Conservation (phyloP, 495 filamentous ascomycete genomes). For the Xylaria palmicola region DNA sequence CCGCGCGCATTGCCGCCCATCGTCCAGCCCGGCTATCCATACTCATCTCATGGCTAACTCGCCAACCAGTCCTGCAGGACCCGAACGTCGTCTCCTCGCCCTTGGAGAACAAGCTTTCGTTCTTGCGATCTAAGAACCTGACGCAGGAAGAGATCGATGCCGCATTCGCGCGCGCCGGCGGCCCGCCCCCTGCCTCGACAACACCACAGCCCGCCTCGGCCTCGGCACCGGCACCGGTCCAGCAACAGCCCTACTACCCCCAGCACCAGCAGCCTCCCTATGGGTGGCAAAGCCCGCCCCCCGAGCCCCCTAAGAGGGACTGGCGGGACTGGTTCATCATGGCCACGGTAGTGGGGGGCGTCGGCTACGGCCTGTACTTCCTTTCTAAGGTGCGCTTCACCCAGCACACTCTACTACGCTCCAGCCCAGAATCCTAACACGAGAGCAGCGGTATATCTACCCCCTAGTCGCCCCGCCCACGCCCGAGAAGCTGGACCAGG, state of each 20-base stretch:
- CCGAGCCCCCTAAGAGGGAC: constrained; percentile 76
- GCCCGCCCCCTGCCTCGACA: constrained; percentile 49
- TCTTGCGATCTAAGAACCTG: constrained; percentile 94
- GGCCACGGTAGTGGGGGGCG: constrained; percentile 85
- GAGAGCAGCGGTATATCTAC: constrained; percentile 74
- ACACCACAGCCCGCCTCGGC: constrained; percentile 42
- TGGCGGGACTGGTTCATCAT: constrained; percentile 99
- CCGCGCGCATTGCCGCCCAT: constrained; percentile 32
- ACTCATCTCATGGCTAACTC: constrained; percentile 25
- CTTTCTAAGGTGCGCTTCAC: constrained; percentile 66
- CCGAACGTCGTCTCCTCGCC: constrained; percentile 85
- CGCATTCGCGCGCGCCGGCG: constrained; percentile 72
- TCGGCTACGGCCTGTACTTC: constrained; percentile 82
- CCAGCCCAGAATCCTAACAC: constrained; percentile 20
- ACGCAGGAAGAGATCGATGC: constrained; percentile 91
- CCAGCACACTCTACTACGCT: neutral
- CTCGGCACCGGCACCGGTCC: constrained; percentile 49
- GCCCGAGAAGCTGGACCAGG: constrained; percentile 84
- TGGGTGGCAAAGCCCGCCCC: constrained; percentile 59
- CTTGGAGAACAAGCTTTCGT: constrained; percentile 88
- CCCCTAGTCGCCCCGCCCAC: constrained; percentile 93
- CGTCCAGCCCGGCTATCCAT: neutral
- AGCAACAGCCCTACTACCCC: constrained; percentile 63
- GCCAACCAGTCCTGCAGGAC: constrained; percentile 77
- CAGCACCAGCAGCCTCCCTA: constrained; percentile 62